Evolutionary conservation across 306 rosid species (phyloP), one percentile per base, ranked within the genome.

Genomic region (Fragaria vesca): DNA sequence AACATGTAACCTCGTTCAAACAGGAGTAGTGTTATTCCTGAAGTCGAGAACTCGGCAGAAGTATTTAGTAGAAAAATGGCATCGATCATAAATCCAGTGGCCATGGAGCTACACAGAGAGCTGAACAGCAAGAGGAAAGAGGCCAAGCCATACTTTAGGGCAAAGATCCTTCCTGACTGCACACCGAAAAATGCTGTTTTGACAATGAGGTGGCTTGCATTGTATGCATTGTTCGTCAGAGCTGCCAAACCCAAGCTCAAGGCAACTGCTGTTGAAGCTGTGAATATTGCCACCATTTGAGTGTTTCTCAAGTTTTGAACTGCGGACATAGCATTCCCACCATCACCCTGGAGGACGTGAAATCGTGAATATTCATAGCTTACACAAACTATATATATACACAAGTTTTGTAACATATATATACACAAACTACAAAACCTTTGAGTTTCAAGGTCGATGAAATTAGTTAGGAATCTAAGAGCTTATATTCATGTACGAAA

Each of bases 261-360:
- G 18, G 82, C 77, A 71, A 90, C 78, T 24, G 96, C 85, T 71
- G 81, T 76, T 0, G 93, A n/a, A 48, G 96, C 96, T 75, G 85
- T 86, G 36, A 84, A 30, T 34, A 88, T 83, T 78, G 91, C 73
- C 36, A 75, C 68, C 96, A 89, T 90, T 8, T 90, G 85, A 50
- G 89, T 42, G 89, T 91, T 93, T 83, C 98, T 91, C 81, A 91
- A 30, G 85, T 78, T 91, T 69, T 93, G 98, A 3, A 90, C 81
- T 2, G 80, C 83, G 38, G 87, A 76, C 90, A 87, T 88, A 13
- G 76, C 79, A 47, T 85, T 87, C 75, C 76, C 40, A 2, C 65
- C 85, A 71, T 73, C 91, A 66, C 85, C 88, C 96, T 86, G 83
- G 76, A 67, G 4, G 16, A 11, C 47, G 21, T 11, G 20, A 62